A percentile compares a stretch with the other conserved stretches of the same genome.
Evolutionary conservation across 176 grass and related monocot species (phyloP).

Genomic region (Bromus sterilis): DNA sequence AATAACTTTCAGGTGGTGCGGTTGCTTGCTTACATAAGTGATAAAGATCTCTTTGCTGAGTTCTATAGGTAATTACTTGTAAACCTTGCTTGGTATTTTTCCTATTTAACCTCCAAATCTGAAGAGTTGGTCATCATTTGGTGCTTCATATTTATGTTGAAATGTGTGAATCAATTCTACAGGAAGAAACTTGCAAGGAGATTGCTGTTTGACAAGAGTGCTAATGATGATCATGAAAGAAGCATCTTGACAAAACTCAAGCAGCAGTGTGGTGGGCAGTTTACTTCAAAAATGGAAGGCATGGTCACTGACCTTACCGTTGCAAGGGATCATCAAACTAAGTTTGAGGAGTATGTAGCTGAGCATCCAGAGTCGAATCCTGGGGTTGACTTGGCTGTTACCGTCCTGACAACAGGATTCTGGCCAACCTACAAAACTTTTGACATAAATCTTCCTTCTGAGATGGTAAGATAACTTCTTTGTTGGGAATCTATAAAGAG

Average conservation of each 20-base stretch:
- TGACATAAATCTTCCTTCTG: constrained; percentile 94
- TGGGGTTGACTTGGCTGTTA: constrained; percentile 84
- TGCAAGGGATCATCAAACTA: constrained; percentile 78
- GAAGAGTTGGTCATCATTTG: not conserved
- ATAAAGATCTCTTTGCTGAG: constrained; percentile 95
- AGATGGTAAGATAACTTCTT: constrained; percentile 59
- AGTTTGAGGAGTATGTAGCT: constrained; percentile 74
- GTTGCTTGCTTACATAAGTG: constrained; percentile 84
- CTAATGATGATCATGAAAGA: constrained; percentile 97
- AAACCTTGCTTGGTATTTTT: constrained; percentile 4
- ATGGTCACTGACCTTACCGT: constrained; percentile 92
- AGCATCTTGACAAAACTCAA: constrained; percentile 99
- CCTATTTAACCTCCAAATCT: not conserved
- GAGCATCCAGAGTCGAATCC: constrained; percentile 45
- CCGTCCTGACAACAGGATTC: constrained; percentile 92
- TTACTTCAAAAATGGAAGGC: constrained; percentile 99
- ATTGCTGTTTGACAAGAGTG: constrained; percentile 96
- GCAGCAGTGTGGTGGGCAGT: constrained; percentile 92
- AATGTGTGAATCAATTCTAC: constrained; percentile 17
- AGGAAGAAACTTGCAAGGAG: constrained; percentile 99
- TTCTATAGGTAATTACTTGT: constrained; percentile 67
- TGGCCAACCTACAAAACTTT: constrained; percentile 98
- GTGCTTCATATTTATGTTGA: constrained; percentile 7
- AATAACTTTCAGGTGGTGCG: constrained; percentile 67
- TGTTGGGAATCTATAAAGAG: not conserved